Base-by-base conservation (phyloP, 805 yeast genomes). In the Candida caryicola region DNA sequence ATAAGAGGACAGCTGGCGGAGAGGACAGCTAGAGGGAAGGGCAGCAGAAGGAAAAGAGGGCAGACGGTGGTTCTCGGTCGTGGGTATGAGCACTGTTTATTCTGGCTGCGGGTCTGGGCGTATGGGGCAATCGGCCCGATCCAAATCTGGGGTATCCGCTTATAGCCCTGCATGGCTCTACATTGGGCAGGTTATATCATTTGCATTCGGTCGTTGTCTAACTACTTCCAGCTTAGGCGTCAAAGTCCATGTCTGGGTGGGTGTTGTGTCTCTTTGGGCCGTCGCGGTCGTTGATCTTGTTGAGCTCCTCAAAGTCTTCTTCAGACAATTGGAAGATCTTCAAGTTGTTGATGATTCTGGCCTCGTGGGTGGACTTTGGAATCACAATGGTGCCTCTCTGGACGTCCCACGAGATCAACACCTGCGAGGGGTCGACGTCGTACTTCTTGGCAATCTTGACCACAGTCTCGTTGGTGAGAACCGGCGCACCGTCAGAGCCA, bases 361-460 rank as follows among this genome's bases (percentile, higher is more conserved):
- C 47, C 31, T 57, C 63, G n/a, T 54, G 57, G 17, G 55, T 51
- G 10, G 70, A 64, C 48, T 64, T 68, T 6, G 68, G 66, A 37
- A 67, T 55, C 14, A 76, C 77, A 26, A 77, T 74, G 21, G 74
- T 64, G 21, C 74, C 79, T 60, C 84, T 76, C 49, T 68, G 61
- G 16, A 76, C 58, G 23, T 75, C 79, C 87, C 85, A 81, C 15
- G 81, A 73, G 40, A 80, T 62, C 29, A 76, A 59, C 14, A 79
- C 51, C 39, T 73, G 73, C 8, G 81, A 82, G 5, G 81, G 71
- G 8, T 67, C 46, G 29, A 64, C 66, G 6, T 53, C 52, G 42
- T 63, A 54, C 43, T 68, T 71, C 31, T 70, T 55, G 8, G 82
- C 78, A 26, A 80, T 51, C 4, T 60, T 60, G 3, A 52, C 42